Percentiles rank a stretch among this genome's conserved stretches.
phyloP scores from a whole-genome alignment of 345 rosid genomes.

The Rhodamnia rubescens region DNA sequence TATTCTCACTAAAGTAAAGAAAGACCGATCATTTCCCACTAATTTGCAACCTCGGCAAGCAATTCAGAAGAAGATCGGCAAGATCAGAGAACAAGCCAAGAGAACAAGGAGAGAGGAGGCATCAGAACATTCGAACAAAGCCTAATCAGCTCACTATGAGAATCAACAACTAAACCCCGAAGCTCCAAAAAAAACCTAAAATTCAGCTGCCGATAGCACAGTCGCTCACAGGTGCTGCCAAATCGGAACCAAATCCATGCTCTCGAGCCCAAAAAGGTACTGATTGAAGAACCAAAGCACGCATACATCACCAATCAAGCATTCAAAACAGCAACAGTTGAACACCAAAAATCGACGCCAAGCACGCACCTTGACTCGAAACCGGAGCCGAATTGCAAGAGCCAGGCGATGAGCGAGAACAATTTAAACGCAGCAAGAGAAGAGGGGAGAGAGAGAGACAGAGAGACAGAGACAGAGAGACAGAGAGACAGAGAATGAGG shows the following conservation, averaged over 20 bases:
- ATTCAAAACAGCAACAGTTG: neutral
- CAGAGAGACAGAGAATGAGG: conserved; percentile 1
- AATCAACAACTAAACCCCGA: neutral
- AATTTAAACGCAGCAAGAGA: neutral
- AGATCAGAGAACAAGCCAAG: neutral
- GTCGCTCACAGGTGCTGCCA: neutral
- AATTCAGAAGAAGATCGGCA: neutral
- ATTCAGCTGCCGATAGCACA: neutral
- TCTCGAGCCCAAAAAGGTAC: neutral
- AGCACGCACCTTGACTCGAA: neutral
- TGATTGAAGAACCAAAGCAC: neutral
- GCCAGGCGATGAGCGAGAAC: neutral
- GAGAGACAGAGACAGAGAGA: neutral
- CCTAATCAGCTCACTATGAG: conserved; percentile 3
- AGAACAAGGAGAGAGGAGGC: neutral
- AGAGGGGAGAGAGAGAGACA: neutral
- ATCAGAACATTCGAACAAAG: neutral
- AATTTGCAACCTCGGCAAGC: neutral
- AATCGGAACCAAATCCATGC: neutral
- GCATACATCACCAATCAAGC: neutral
- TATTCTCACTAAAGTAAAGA: neutral
- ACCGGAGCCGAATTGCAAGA: neutral
- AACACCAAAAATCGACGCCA: neutral
- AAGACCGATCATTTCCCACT: neutral
- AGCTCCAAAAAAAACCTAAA: neutral